Evolutionary conservation across 495 filamentous ascomycete species (phyloP).

Genomic region (Podospora sp.): DNA sequence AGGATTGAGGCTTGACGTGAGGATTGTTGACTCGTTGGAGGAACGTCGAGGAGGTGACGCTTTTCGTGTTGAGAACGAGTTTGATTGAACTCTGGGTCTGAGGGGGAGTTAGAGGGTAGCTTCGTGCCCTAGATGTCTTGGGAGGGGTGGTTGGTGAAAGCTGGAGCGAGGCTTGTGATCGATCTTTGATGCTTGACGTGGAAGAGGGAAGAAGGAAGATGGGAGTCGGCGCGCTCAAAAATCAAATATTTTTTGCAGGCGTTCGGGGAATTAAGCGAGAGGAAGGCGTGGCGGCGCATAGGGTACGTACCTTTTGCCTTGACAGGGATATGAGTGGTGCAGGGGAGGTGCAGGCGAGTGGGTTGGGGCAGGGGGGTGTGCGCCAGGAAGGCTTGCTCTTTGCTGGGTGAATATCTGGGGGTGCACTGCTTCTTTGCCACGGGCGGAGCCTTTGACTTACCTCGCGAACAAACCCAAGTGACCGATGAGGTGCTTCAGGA

Average conservation of each 20-base stretch:
- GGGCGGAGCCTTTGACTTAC: slow-evolving; percentile 1
- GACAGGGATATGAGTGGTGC: slow-evolving; percentile 22
- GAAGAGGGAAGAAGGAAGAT: slow-evolving; percentile 47
- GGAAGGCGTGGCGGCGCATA: slow-evolving; percentile 35
- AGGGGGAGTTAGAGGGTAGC: slow-evolving; percentile 75
- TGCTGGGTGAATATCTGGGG: slow-evolving; percentile 18
- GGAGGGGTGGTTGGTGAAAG: slow-evolving; percentile 40
- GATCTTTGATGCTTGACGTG: slow-evolving; percentile 50
- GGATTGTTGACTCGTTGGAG: slow-evolving; percentile 38
- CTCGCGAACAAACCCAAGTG: not conserved
- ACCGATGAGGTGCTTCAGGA: not conserved
- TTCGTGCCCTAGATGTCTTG: slow-evolving; percentile 80
- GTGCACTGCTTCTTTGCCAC: not conserved
- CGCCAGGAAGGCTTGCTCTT: slow-evolving; percentile 14
- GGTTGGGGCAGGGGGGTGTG: slow-evolving; percentile 12
- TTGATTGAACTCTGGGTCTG: slow-evolving; percentile 57
- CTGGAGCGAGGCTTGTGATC: slow-evolving; percentile 45
- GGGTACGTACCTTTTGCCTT: slow-evolving; percentile 34
- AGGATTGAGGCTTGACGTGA: slow-evolving; percentile 36
- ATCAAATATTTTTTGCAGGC: slow-evolving; percentile 54
- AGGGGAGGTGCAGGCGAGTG: slow-evolving; percentile 27
- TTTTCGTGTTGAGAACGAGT: slow-evolving; percentile 49
- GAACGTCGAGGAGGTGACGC: slow-evolving; percentile 29
- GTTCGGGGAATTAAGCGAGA: slow-evolving; percentile 42
- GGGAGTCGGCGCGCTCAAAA: slow-evolving; percentile 42